Evolutionary conservation across 352 stramenopile genomes (phyloP).

Genomic region (Phytopythium cucurbitacearum): DNA sequence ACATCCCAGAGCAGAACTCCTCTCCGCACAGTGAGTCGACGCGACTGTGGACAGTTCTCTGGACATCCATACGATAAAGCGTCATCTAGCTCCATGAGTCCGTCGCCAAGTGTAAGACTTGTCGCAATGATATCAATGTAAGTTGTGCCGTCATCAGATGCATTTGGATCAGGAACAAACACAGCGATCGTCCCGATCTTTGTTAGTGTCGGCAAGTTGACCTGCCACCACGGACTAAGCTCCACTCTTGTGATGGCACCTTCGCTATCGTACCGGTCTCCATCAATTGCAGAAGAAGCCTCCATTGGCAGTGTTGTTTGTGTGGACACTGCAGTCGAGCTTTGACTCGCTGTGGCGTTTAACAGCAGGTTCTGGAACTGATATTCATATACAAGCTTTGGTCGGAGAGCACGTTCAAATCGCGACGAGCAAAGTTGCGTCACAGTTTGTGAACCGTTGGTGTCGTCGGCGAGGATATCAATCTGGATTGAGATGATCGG

Average conservation of each 20-base stretch:
- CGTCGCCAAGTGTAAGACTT: constrained; percentile 16
- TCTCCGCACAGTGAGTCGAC: constrained; percentile 24
- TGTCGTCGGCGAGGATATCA: constrained; percentile 34
- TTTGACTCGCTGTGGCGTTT: constrained; percentile 22
- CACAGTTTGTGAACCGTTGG: constrained; percentile 15
- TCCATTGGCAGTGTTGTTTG: constrained; percentile 4
- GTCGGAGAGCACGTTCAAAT: constrained; percentile 51
- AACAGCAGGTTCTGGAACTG: constrained; percentile 41
- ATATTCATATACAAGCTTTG: constrained; percentile 37
- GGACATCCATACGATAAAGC: constrained; percentile 36
- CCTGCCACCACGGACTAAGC: constrained; percentile 58
- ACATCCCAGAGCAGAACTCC: constrained; percentile 45
- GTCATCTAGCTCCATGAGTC: constrained; percentile 10
- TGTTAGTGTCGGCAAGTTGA: constrained; percentile 24
- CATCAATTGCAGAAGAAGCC: constrained; percentile 25
- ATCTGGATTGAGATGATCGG: constrained; percentile 47
- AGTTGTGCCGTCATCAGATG: background rate
- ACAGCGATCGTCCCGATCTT: constrained; percentile 49
- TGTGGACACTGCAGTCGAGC: constrained; percentile 19
- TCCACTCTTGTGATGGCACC: constrained; percentile 25
- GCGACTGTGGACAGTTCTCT: constrained; percentile 25
- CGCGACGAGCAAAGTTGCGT: constrained; percentile 64
- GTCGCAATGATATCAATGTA: constrained; percentile 34
- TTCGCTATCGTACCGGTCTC: constrained; percentile 8
- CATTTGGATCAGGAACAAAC: constrained; percentile 34